phyloP scores from a whole-genome alignment of 208 protist species.

The Novymonas esmeraldas region DNA sequence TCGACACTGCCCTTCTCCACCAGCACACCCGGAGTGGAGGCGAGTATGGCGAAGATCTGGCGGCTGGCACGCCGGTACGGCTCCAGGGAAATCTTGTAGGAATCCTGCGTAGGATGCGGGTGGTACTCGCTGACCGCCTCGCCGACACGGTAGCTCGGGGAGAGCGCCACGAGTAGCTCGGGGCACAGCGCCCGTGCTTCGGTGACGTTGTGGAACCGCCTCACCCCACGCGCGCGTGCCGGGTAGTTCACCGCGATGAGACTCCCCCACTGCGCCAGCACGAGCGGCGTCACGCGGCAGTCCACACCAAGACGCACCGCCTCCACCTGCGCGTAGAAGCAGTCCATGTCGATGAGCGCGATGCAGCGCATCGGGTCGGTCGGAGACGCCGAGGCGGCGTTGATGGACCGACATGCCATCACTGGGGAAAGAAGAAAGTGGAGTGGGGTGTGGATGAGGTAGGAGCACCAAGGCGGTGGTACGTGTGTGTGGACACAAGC shows the following conservation, averaged over 20 bases:
- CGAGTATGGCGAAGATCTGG: constrained; percentile 71
- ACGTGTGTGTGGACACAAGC: neutral
- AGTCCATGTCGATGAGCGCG: constrained; percentile 92
- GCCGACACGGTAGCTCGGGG: constrained; percentile 64
- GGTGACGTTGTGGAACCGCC: constrained; percentile 51
- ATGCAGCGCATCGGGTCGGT: constrained; percentile 51
- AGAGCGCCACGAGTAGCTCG: constrained; percentile 37
- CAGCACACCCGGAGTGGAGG: constrained; percentile 40
- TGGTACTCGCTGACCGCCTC: constrained; percentile 66
- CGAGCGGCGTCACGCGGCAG: constrained; percentile 67
- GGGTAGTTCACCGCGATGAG: constrained; percentile 92
- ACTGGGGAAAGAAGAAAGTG: neutral
- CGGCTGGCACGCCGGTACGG: constrained; percentile 83
- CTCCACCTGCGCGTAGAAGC: constrained; percentile 94
- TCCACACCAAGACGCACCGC: constrained; percentile 76
- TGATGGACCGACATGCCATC: neutral
- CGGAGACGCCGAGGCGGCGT: neutral
- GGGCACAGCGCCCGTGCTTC: constrained; percentile 61
- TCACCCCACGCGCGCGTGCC: constrained; percentile 68
- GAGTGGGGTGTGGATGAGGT: no score
- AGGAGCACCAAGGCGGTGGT: neutral
- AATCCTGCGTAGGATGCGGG: constrained; percentile 34
- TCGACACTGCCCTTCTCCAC: constrained; percentile 83
- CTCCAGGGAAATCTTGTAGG: constrained; percentile 76
- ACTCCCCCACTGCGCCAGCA: constrained; percentile 75